Evolutionary conservation across 2,329 filamentous ascomycete genomes (phyloP).

Genomic region (Colletotrichum tropicicola): DNA sequence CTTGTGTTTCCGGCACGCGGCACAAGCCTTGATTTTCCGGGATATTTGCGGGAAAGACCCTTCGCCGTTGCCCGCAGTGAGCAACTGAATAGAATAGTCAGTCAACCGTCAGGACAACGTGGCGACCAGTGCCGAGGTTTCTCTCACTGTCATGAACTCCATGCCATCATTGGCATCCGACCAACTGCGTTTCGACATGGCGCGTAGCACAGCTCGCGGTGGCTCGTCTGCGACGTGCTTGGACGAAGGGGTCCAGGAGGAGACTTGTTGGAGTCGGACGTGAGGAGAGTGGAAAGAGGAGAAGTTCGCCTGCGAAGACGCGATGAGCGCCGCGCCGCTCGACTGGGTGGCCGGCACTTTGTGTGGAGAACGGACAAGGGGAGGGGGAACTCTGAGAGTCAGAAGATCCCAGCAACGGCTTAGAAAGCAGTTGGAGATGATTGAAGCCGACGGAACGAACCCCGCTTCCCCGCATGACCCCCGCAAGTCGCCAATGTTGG

Average conservation of each 20-base stretch:
- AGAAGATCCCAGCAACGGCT: background rate
- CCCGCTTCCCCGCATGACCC: slow-evolving; percentile 13
- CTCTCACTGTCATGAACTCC: slow-evolving; percentile 20
- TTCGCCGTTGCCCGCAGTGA: slow-evolving; percentile 27
- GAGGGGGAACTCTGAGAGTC: background rate
- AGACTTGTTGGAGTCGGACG: background rate
- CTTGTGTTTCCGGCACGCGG: slow-evolving; percentile 51
- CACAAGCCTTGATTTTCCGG: slow-evolving; percentile 50
- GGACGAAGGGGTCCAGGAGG: background rate
- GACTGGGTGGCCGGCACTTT: slow-evolving; percentile 10
- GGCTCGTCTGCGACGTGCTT: background rate
- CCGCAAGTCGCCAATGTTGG: background rate
- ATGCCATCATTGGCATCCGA: slow-evolving; percentile 28
- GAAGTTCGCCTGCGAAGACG: slow-evolving; percentile 4
- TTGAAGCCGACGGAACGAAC: background rate
- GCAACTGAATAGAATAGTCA: background rate
- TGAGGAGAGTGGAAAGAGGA: slow-evolving; percentile 16
- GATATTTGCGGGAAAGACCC: slow-evolving; percentile 43
- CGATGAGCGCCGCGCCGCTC: background rate
- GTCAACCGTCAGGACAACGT: background rate
- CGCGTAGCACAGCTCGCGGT: background rate
- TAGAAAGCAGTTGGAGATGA: slow-evolving; percentile 15
- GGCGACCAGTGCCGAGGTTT: background rate
- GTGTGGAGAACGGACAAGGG: slow-evolving; percentile 16
- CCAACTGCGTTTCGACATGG: slow-evolving; percentile 32